Conservation (phyloP, 768 basidiomycete genomes). For the Mycena venus region DNA sequence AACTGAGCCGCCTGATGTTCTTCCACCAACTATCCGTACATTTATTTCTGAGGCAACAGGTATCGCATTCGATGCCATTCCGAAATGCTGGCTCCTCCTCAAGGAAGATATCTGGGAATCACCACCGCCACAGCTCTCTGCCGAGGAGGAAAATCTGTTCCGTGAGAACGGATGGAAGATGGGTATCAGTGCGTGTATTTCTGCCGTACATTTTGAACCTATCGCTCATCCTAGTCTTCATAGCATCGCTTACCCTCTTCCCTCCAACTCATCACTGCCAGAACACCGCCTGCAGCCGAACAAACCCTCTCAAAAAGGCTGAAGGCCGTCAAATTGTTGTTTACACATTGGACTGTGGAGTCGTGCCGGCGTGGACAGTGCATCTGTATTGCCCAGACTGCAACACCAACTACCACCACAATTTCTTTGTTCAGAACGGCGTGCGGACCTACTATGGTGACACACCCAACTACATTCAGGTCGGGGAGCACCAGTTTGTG, state of each 20-base stretch:
- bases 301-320: constrained; percentile 35
- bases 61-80: neutral
- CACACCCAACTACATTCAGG: constrained; percentile 37
- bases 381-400: constrained; percentile 36
- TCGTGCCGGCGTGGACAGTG: constrained; percentile 38
- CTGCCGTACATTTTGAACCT: neutral
- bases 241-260: neutral
- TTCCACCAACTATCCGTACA: neutral
- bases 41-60: neutral
- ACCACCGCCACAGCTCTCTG: neutral
- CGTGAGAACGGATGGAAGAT: constrained; percentile 6
- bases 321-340: constrained; percentile 32
- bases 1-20: neutral
- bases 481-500: constrained; percentile 43
- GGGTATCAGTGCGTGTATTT: neutral
- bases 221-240: too few species aligned
- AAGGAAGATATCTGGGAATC: neutral
- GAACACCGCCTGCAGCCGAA: neutral
- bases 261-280: neutral
- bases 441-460: constrained; percentile 36
- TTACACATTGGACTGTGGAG: constrained; percentile 28
- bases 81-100: neutral
- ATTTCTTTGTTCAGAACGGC: constrained; percentile 31
- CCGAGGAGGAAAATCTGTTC: neutral
- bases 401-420: constrained; percentile 36